phyloP scores from a whole-genome alignment of 306 rosid genomes.

The Geum urbanum region DNA sequence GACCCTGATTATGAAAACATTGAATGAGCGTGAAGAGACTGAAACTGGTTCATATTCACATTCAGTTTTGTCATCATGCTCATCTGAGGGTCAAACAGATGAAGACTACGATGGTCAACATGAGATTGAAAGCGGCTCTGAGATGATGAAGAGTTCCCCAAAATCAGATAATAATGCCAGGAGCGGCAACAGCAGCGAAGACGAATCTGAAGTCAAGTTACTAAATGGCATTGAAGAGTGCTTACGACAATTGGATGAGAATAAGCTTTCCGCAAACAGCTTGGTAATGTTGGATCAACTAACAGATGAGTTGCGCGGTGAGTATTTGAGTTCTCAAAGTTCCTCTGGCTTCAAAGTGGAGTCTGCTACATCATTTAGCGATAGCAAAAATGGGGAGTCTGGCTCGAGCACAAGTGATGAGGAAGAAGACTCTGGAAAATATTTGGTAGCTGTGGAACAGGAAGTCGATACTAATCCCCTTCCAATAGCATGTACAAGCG shows the following conservation, averaged over 20 bases:
- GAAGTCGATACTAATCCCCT: conserved; percentile 27
- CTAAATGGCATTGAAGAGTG: conserved; percentile 59
- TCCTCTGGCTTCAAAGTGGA: conserved; percentile 39
- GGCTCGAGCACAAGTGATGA: conserved; percentile 40
- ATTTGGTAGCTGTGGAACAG: conserved; percentile 28
- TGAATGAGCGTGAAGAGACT: conserved; percentile 75
- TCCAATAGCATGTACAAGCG: conserved; percentile 17
- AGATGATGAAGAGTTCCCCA: conserved; percentile 36
- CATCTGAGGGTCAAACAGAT: conserved; percentile 52
- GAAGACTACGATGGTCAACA: conserved; percentile 69
- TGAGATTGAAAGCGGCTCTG: conserved; percentile 59
- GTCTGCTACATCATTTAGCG: conserved; percentile 35
- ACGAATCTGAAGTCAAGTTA: conserved; percentile 34
- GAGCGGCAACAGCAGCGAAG: conserved; percentile 40
- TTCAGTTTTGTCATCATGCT: conserved; percentile 68
- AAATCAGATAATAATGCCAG: conserved; percentile 38
- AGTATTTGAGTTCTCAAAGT: conserved; percentile 34
- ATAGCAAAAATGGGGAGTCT: conserved; percentile 40
- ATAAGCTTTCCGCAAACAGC: conserved; percentile 20
- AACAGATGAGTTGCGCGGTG: conserved; percentile 28
- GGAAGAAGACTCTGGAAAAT: conserved; percentile 35
- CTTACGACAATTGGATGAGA: conserved; percentile 54
- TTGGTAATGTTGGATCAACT: conserved; percentile 31
- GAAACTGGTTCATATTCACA: conserved; percentile 40
- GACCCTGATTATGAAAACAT: conserved; percentile 67